Percentiles rank a stretch among this genome's conserved stretches.
These are phyloP conservation scores for Marchantia polymorpha DNA, from an alignment of 225 moss, liverwort and hornwort species.

Conservation along the genomic window DNA sequence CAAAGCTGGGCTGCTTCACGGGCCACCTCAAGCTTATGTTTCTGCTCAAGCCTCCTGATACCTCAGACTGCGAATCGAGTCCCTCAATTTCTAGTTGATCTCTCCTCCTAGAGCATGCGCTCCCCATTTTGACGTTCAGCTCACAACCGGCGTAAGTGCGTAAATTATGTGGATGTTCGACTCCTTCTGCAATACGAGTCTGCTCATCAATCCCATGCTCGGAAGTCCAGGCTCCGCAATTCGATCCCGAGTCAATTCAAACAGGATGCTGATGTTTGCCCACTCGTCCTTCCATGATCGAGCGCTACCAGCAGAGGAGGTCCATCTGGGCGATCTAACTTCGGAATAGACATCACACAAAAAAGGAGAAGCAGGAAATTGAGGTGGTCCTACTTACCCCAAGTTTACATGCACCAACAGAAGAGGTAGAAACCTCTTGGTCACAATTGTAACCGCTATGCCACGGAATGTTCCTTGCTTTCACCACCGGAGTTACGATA, in stretches of 20 bases:
- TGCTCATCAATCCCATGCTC: background rate
- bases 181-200: background rate
- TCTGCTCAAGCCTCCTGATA: conserved; percentile 59
- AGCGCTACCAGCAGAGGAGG: background rate
- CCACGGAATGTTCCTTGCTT: background rate
- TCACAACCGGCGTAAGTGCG: background rate
- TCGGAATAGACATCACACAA: background rate
- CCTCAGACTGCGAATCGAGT: conserved; percentile 49
- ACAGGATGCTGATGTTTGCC: background rate
- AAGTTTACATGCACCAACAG: background rate
- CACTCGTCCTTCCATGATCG: background rate
- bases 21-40: conserved; percentile 89
- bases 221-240: background rate
- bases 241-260: background rate
- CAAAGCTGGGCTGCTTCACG: conserved; percentile 47
- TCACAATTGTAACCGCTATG: conserved; percentile 7
- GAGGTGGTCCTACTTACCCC: conserved; percentile 8
- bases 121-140: conserved; percentile 55
- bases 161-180: background rate
- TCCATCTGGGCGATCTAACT: background rate
- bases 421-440: background rate
- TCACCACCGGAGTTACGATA: background rate
- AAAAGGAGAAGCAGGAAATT: background rate
- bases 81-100: conserved; percentile 56
- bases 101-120: conserved; percentile 75